A percentile compares a stretch with the other conserved stretches of the same genome.
Conservation (phyloP, 1,139 yeast species). For the Blastobotrys apis region DNA sequence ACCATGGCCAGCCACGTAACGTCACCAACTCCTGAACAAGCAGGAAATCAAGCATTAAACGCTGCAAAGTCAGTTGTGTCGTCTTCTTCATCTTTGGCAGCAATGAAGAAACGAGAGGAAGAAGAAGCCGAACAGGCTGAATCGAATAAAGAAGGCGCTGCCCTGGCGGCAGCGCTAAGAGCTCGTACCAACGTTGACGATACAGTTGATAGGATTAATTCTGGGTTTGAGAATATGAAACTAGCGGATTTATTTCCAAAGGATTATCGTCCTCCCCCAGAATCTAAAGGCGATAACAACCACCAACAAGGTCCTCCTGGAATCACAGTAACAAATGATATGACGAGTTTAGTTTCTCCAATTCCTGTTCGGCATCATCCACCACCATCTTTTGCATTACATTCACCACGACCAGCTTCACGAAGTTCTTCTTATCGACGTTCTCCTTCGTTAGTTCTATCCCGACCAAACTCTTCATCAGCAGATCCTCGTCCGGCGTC, state of each 20-base stretch:
- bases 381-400: constrained; percentile 5
- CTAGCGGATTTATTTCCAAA: neutral
- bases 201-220: neutral
- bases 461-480: neutral
- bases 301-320: neutral
- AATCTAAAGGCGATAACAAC: neutral
- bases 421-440: neutral
- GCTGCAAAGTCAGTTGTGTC: too few species aligned
- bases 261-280: too few species aligned
- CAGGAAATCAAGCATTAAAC: too few species aligned
- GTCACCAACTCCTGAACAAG: too few species aligned
- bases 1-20: too few species aligned
- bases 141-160: neutral
- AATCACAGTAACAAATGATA: neutral
- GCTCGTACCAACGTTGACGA: constrained; percentile 2
- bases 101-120: neutral
- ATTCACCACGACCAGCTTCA: neutral
- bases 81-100: too few species aligned
- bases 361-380: constrained; percentile 4
- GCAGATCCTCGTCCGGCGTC: neutral
- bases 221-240: neutral
- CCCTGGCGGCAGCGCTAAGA: constrained; percentile 7
- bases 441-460: neutral
- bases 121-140: too few species aligned
- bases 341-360: neutral